Base-by-base conservation (phyloP, 768 basidiomycete species). In the Lentinus tigrinus region DNA sequence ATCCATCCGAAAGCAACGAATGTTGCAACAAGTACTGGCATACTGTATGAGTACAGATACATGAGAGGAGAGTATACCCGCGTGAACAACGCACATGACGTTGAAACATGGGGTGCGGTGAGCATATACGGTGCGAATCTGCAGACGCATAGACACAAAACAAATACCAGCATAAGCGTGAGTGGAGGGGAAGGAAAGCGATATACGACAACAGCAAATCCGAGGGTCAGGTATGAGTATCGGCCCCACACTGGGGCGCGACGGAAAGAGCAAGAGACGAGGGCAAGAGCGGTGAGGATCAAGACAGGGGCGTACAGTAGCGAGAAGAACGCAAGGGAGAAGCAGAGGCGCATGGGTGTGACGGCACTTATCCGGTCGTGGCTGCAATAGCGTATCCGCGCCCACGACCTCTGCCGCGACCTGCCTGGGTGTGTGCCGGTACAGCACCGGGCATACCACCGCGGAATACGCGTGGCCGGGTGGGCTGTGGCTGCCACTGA, bases 361-460 rank as follows among this genome's bases (percentile, higher is more conserved):
- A 26, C 2, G 23, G 5, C n/a, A 19, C 13, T 21, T 31, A 52
- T 10, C 39, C 51, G 0, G 39, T 40, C 27, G 51, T 11, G 6
- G 51, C 51, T 9, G 40, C 51, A 19, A 43, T 14, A 7, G 51
- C 13, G 38, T 39, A 52, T 5, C 53, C 58, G 10, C 56, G 56
- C 2, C 58, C 56, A 13, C 57, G 50, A 3, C 57, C 57, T 7
- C 57, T 51, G 19, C 51, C 54, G 27, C 57, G 54, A 2, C 59
- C 59, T 11, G 39, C 31, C 51, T 40, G 38, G n/a, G 34, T 5
- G 47, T 36, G 47, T 14, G 34, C 27, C 9, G 40, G 3, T 4
- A 10, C 47, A 28, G 13, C 27, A 2, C 19, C 34, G 4, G 47
- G 51, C 14, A 17, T 13, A 19, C 39, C 39, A 10, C 39, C 39